Evolutionary conservation across 768 basidiomycete species (phyloP), one percentile per base, ranked within the genome.

Genomic region (Mrakia hoshinonis): DNA sequence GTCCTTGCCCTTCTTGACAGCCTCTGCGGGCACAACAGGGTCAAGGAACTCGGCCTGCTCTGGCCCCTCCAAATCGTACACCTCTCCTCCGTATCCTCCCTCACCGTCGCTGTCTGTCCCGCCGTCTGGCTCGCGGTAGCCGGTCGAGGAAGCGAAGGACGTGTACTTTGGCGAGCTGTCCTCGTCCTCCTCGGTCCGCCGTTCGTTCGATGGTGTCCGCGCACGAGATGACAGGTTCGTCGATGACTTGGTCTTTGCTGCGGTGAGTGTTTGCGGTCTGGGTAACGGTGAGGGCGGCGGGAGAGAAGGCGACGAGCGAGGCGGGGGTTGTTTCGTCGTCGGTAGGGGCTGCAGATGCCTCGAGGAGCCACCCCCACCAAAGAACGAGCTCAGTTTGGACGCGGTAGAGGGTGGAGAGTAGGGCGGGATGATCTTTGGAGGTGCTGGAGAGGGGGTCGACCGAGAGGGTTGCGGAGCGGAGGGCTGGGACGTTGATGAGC

Each of bases 31-130:
- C 10, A 76, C 74, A 26, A 73, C 73, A 29, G 43, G 66, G 34
- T 54, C 72, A 2, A 29, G 36, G 29, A 60, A 75, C 49, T 77
- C 77, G 73, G 89, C 89, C 39, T 84, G 77, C 72, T 91, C 90
- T 73, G 89, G 81, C 39, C 69, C 70, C 78, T 90, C 89, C 52
- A 87, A 7, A 15, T 55, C 54, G 7, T 55, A 55, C 24, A 55
- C 29, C 29, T 55, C 54, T 31, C 54, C 29, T 34, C 26, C 54
- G 26, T 55, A 26, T 26, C 54, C 20, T 15, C 20, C 60, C 20
- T 61, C 60, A 3, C 39, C 60, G 15, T 36, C 60, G 18, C n/a
- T n/a, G 2, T 38, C 36, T n/a, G n/a, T n/a, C n/a, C n/a, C n/a
- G n/a, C n/a, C n/a, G n/a, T n/a, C n/a, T n/a, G n/a, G n/a, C n/a